Evolutionary conservation across 768 basidiomycete species (phyloP).

Genomic region (Rhizopogon vesiculosus): DNA sequence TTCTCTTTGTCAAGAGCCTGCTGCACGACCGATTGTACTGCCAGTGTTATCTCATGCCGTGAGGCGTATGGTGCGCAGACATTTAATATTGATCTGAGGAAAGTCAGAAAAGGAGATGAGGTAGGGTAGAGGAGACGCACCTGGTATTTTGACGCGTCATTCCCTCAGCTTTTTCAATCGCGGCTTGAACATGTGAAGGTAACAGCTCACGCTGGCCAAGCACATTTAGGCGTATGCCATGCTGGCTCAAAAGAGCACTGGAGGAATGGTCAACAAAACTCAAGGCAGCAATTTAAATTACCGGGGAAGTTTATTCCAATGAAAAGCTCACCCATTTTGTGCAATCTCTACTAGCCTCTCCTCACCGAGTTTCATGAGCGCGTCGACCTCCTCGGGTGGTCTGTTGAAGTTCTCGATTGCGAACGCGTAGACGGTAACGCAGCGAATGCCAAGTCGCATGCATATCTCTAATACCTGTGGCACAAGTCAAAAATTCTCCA

Average conservation of each 20-base stretch:
- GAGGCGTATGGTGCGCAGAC: slow-evolving; percentile 92
- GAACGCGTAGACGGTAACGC: slow-evolving; percentile 96
- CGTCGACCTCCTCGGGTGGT: slow-evolving; percentile 77
- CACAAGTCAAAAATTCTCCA: neutral
- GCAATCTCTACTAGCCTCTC: slow-evolving; percentile 75
- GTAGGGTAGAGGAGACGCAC: slow-evolving; percentile 36
- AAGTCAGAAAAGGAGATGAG: neutral
- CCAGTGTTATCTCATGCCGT: slow-evolving; percentile 84
- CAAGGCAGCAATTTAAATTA: neutral
- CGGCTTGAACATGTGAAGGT: slow-evolving; percentile 67
- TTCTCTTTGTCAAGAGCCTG: slow-evolving; percentile 28
- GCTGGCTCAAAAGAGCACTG: slow-evolving; percentile 23
- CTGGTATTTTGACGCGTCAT: slow-evolving; percentile 70
- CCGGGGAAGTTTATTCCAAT: neutral
- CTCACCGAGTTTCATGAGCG: slow-evolving; percentile 83
- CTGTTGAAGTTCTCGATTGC: slow-evolving; percentile 97
- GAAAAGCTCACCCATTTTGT: slow-evolving; percentile 62
- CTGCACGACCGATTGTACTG: slow-evolving; percentile 42
- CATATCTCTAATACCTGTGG: slow-evolving; percentile 81
- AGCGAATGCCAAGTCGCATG: slow-evolving; percentile 69
- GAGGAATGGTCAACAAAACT: neutral
- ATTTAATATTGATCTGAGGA: slow-evolving; percentile 76
- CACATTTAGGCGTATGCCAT: slow-evolving; percentile 83
- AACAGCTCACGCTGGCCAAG: slow-evolving; percentile 75
- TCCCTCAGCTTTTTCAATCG: slow-evolving; percentile 65